These are phyloP conservation scores for Metschnikowia borealis DNA, from an alignment of 805 yeast genomes.

Conservation along the genomic window DNA sequence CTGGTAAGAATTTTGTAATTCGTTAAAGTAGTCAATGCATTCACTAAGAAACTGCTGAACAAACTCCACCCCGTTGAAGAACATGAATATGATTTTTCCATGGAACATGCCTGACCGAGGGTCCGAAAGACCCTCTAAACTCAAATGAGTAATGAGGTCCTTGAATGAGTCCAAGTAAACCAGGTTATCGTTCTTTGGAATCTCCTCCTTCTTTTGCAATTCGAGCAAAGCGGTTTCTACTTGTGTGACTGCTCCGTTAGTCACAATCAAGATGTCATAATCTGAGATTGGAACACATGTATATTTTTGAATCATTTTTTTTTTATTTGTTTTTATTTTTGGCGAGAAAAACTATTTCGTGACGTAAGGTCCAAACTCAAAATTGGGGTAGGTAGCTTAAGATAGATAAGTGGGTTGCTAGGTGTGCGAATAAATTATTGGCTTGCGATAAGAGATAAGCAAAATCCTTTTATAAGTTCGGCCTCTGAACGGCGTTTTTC, in stretches of 20 bases:
- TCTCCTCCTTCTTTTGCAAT: conserved; percentile 20
- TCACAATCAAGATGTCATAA: conserved; percentile 32
- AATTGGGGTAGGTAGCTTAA: neutral
- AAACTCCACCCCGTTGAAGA: conserved; percentile 31
- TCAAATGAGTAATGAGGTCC: conserved; percentile 19
- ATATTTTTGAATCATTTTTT: conserved; percentile 32
- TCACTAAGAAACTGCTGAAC: conserved; percentile 30
- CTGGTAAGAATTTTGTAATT: conserved; percentile 6
- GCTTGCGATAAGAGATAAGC: conserved; percentile 6
- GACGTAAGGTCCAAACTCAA: neutral
- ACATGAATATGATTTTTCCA: conserved; percentile 36
- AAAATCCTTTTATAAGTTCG: neutral
- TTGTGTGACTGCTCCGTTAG: conserved; percentile 32
- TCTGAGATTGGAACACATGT: conserved; percentile 30
- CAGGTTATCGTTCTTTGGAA: conserved; percentile 21
- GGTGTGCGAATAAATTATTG: conserved; percentile 2
- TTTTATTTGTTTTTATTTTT: neutral
- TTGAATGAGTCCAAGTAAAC: conserved; percentile 25
- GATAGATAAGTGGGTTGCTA: too few species aligned
- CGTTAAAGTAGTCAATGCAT: conserved; percentile 24
- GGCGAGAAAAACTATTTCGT: neutral
- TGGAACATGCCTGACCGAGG: conserved; percentile 12
- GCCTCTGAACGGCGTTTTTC: conserved; percentile 7
- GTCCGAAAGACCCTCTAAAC: neutral
- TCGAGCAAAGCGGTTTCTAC: conserved; percentile 25